phyloP scores from a whole-genome alignment of 495 filamentous ascomycete species.

The Daldinia grandis region DNA sequence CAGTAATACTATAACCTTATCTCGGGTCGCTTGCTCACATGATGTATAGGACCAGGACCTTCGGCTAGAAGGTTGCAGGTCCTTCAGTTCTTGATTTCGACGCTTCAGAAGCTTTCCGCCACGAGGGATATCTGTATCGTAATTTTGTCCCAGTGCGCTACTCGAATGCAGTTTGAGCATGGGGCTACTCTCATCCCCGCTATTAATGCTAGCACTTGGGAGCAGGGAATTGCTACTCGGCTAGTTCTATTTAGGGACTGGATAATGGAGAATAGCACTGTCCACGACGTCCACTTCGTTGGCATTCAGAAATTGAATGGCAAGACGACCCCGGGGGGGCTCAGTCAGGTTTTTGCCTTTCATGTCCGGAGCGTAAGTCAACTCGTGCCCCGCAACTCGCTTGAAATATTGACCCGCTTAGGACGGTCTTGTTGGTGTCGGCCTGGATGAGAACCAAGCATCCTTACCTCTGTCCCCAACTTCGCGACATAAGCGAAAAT shows the following conservation, averaged over 20 bases:
- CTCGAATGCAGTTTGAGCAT: conserved; percentile 67
- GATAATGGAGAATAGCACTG: conserved; percentile 41
- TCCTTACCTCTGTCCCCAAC: conserved; percentile 43
- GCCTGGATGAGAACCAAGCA: conserved; percentile 37
- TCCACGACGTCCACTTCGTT: conserved; percentile 49
- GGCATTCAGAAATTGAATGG: conserved; percentile 58
- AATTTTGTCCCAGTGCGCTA: conserved; percentile 74
- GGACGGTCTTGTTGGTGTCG: conserved; percentile 39
- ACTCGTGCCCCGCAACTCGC: background rate
- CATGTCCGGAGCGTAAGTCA: conserved; percentile 49
- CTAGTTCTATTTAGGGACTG: conserved; percentile 78
- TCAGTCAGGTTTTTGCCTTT: conserved; percentile 52
- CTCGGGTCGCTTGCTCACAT: conserved; percentile 26
- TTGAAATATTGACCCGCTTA: conserved; percentile 31
- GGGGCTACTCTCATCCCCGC: conserved; percentile 75
- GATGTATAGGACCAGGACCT: conserved; percentile 43
- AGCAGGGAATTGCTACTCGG: conserved; percentile 69
- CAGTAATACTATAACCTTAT: background rate
- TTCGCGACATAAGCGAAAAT: conserved; percentile 54
- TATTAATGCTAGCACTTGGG: conserved; percentile 74
- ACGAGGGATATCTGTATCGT: conserved; percentile 72
- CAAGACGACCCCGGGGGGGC: conserved; percentile 35
- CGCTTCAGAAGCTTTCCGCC: conserved; percentile 73
- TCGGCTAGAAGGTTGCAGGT: conserved; percentile 53
- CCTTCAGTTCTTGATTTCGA: conserved; percentile 56